Conservation (phyloP, 2,329 filamentous ascomycete species). For the Iodosphaeria phyllophila region DNA sequence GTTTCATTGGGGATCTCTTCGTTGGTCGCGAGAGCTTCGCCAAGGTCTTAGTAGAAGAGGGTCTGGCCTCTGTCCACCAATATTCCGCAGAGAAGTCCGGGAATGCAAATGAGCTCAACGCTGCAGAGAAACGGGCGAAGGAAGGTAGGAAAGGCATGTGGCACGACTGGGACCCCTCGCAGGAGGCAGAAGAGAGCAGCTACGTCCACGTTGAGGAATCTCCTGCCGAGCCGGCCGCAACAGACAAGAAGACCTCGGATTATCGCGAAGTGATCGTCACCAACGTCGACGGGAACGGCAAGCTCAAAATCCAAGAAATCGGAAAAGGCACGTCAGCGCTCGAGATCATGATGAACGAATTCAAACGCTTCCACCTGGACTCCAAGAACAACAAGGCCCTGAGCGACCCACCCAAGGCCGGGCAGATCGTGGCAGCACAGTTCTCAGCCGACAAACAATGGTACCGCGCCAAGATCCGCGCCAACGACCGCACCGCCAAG, state of each 20-base stretch:
- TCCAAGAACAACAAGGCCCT: slow-evolving; percentile 61
- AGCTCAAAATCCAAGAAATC: slow-evolving; percentile 80
- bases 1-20: slow-evolving; percentile 89
- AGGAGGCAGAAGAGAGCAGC: slow-evolving; percentile 49
- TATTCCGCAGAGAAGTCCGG: slow-evolving; percentile 95
- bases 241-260: slow-evolving; percentile 53
- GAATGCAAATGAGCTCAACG: slow-evolving; percentile 70
- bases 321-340: slow-evolving; percentile 72
- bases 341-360: slow-evolving; percentile 75
- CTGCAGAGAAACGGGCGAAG: slow-evolving; percentile 78
- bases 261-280: slow-evolving; percentile 91
- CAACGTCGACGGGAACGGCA: slow-evolving; percentile 66
- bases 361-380: slow-evolving; percentile 79
- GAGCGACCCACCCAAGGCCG: slow-evolving; percentile 63
- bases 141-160: slow-evolving; percentile 75
- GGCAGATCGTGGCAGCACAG: slow-evolving; percentile 77
- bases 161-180: slow-evolving; percentile 84
- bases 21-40: slow-evolving; percentile 92
- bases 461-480: slow-evolving; percentile 82
- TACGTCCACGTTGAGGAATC: slow-evolving; percentile 24
- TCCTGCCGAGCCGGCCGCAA: slow-evolving; percentile 29
- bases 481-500: slow-evolving; percentile 83
- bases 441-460: slow-evolving; percentile 81
- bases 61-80: slow-evolving; percentile 75
- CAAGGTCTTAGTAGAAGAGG: slow-evolving; percentile 84